Conservation (phyloP, 306 rosid species). For the Gynostemma pentaphyllum region DNA sequence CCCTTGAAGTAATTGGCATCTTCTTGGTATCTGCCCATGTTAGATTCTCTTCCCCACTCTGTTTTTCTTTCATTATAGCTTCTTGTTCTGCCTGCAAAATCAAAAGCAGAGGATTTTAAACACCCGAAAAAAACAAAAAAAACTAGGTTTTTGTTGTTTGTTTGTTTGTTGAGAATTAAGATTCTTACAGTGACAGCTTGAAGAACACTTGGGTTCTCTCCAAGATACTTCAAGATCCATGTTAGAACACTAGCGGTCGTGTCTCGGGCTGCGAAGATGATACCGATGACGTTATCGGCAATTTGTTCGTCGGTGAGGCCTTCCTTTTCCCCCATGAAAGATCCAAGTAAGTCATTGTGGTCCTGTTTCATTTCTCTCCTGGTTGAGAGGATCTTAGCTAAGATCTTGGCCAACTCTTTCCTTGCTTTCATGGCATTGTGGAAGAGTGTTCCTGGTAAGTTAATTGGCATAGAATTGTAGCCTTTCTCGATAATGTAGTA, state of each 20-base stretch:
- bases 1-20: conserved; percentile 78
- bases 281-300: conserved; percentile 86
- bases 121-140: background rate
- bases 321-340: conserved; percentile 71
- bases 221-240: conserved; percentile 80
- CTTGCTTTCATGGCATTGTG: conserved; percentile 87
- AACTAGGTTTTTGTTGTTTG: background rate
- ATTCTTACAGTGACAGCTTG: conserved; percentile 73
- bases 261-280: conserved; percentile 93
- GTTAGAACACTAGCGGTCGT: conserved; percentile 95
- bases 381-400: conserved; percentile 53
- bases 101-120: background rate
- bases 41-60: conserved; percentile 35
- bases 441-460: conserved; percentile 74
- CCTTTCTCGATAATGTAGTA: conserved; percentile 79
- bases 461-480: conserved; percentile 93
- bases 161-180: background rate
- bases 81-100: conserved; percentile 65
- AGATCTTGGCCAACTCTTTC: conserved; percentile 65
- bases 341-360: conserved; percentile 58
- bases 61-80: conserved; percentile 36
- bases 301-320: conserved; percentile 83
- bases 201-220: conserved; percentile 69
- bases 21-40: conserved; percentile 72
- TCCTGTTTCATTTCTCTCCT: conserved; percentile 49